These are phyloP conservation scores for Paramecium sexaurelia DNA, from an alignment of 73 alveolate species.

Conservation along the genomic window DNA sequence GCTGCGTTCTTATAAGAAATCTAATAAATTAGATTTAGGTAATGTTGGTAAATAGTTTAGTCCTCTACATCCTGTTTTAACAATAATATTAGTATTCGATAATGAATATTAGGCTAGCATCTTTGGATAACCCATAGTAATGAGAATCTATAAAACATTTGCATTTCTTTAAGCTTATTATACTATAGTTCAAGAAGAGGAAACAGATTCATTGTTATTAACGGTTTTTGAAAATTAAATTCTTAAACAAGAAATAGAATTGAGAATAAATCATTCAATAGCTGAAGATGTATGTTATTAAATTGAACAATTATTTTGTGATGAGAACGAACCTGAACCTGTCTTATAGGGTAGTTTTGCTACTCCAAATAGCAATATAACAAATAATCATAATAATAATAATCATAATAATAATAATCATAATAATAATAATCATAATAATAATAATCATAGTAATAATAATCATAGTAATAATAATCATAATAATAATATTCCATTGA, in stretches of 20 bases:
- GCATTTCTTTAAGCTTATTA: conserved; percentile 41
- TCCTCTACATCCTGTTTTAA: neutral
- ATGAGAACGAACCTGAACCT: conserved; percentile 22
- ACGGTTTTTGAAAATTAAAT: conserved; percentile 29
- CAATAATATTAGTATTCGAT: conserved; percentile 13
- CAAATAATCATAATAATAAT: neutral
- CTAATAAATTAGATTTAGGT: neutral
- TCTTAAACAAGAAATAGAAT: neutral
- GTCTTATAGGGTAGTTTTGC: neutral
- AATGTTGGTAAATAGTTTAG: neutral
- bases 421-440: too few relatives aligned
- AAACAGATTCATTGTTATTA: conserved; percentile 16
- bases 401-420: too few relatives aligned
- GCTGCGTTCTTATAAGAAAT: neutral
- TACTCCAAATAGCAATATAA: neutral
- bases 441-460: too few relatives aligned
- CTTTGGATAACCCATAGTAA: neutral
- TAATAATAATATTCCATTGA: conserved; percentile 18
- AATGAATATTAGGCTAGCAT: conserved; percentile 3
- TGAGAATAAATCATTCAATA: neutral
- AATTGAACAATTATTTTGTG: neutral
- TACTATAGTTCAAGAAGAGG: conserved; percentile 17
- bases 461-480: too few relatives aligned
- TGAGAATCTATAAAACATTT: conserved; percentile 28
- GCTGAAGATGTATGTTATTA: conserved; percentile 13